These are phyloP conservation scores for Botrytis tulipae DNA, from an alignment of 2,329 filamentous ascomycete genomes.

Conservation along the genomic window DNA sequence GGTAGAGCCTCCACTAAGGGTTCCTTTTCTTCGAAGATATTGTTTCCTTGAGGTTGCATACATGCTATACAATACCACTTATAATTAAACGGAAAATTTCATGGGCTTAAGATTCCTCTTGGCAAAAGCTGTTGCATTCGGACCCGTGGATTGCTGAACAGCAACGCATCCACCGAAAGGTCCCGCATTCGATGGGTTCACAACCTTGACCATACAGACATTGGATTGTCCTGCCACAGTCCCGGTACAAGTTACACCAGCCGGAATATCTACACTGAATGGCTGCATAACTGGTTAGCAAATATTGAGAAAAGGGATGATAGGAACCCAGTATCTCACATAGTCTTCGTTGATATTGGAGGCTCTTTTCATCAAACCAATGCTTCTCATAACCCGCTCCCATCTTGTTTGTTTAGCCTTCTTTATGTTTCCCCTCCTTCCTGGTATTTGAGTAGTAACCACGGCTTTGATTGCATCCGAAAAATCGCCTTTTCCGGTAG, in stretches of 20 bases:
- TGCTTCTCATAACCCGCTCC: constrained; percentile 19
- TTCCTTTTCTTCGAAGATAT: not conserved
- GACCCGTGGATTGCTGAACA: constrained; percentile 37
- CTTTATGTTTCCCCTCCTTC: constrained; percentile 40
- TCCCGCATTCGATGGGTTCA: constrained; percentile 43
- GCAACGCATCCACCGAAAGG: constrained; percentile 45
- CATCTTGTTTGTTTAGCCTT: constrained; percentile 28
- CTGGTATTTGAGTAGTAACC: constrained; percentile 42
- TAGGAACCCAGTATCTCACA: not conserved
- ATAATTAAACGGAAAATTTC: not conserved
- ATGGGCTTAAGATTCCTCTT: not conserved
- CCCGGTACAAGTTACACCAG: constrained; percentile 43
- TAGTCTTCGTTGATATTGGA: constrained; percentile 40
- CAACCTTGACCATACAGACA: constrained; percentile 47
- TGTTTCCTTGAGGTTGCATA: not conserved
- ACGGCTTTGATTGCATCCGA: constrained; percentile 37
- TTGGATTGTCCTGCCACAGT: constrained; percentile 38
- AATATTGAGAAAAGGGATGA: not conserved
- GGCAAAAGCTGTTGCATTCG: constrained; percentile 21
- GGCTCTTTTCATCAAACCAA: constrained; percentile 25
- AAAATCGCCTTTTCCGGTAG: constrained; percentile 52
- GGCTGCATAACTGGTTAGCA: constrained; percentile 24
- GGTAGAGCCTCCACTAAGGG: constrained; percentile 3
- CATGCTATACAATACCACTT: not conserved
- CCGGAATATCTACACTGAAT: constrained; percentile 41